Evolutionary conservation across 192 early-diverging fungal species (phyloP), one percentile per base, ranked within the genome.

Genomic region (Podila clonocystis): DNA sequence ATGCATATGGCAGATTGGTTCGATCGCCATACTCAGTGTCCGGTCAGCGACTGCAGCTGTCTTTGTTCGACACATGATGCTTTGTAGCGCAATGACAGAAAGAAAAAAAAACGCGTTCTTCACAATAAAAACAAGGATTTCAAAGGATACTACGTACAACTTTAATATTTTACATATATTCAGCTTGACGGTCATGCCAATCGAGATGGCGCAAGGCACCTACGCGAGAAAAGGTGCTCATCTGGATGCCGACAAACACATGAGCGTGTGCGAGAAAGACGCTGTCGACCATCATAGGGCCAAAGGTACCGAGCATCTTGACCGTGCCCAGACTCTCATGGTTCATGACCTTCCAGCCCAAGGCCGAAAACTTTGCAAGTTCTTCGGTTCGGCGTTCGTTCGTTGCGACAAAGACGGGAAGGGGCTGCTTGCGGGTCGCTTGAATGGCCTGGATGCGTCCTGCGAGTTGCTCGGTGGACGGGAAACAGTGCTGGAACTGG

Each of bases 1-100:
- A 84, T 88, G 31, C 98, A 99, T 73, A 89, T 99, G 85, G 79
- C 89, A 38, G 87, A 93, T 50, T 99, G 98, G 98, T 99, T 99
- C 78, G 83, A 89, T 62, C 91, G 87, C 0, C 95, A 99, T 79
- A 70, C 75, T 24, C 86, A 85, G 34, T 99, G 98, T 82, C 97
- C 98, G 26, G 96, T 99, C 7, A 91, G 96, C n/a, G 94, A 94
- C 31, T 99, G 98, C 74, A 83, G 82, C 36, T 96, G 95, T 83
- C 77, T 82, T 65, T 96, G 95, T 28, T 80, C 77, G 7, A 80
- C 70, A 1, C 77, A 73, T 13, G 77, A 80, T 59, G 77, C 77
- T 31, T 67, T 80, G 20, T 80, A 45, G 41, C 2, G 38, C 38
- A 59, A 52, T 29, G 5, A 26, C 26, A 26, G 3, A 34, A 63